Base-by-base conservation (phyloP, 148 eudicot genomes). In the Amaranthus palmeri region DNA sequence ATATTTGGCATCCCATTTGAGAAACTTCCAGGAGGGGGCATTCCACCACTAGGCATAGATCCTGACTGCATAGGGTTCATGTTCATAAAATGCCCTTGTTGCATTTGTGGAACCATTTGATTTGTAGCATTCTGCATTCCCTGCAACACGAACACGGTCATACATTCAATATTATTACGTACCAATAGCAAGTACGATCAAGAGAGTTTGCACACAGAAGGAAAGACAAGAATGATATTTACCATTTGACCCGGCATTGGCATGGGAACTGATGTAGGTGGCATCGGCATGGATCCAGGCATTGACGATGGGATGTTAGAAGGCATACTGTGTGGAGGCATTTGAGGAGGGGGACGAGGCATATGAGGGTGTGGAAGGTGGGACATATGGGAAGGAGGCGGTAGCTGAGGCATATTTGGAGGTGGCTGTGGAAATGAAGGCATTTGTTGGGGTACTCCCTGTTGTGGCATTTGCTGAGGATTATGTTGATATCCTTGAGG, bases 71-170 rank as follows among this genome's bases (percentile, higher is more conserved):
- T 77, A 64, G 86, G 84, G 70, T 81, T 88, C 90, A 90, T 83
- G 63, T 84, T 83, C 88, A 87, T 86, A 71, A 83, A 91, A 77
- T 90, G 98, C 43, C 92, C 95, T 76, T 88, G 98, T 60, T 84
- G 96, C 89, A 86, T 73, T 78, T 83, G 93, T 72, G 95, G 91
- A 58, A 71, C 87, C 92, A 90, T 93, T 82, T 87, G 98, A 83
- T 84, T 89, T 81, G 87, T 71, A 45, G 84, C 77, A 65, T 85
- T 88, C 77, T 88, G 97, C 88, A 91, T 83, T 25, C 89, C 97
- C 93, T 82, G 81, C 46, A 76, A 54, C 15, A 17, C 63, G 7
- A 65, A 62, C 67, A 36, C 40, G 10, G 40, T 1, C 36, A 25
- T 25, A 25, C 36, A 25, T 25, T 25, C 36, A 25, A 25, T 25